Base-by-base conservation (phyloP, 2,329 filamentous ascomycete genomes). In the Arthroderma uncinatum region DNA sequence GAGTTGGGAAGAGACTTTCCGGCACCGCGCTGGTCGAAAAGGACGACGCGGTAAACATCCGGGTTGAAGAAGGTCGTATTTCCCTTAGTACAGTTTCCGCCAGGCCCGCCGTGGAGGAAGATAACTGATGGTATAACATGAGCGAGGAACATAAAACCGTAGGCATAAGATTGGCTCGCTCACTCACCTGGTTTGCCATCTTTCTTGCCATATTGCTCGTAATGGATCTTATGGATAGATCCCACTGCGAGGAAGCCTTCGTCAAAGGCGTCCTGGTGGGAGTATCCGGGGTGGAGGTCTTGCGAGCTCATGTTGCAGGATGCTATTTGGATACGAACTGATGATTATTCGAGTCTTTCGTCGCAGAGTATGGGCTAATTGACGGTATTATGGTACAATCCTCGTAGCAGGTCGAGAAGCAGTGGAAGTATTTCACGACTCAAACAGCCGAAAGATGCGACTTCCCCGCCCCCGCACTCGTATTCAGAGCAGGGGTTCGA, bases 11-110 rank as follows among this genome's bases (percentile, higher is more conserved):
- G 67, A 4, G 75, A 78, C 59, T 73, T 68, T 4, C 76, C 76
- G 14, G 67, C 69, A 5, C 76, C 75, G 14, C 76, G 71, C 61
- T 78, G 76, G 62, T 78, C 76, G 53, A 78, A 66, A 37, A 78
- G 71, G 25, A 78, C 65, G 14, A 74, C 71, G 10, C 74, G 71
- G 61, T 78, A 78, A 40, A 73, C 62, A 6, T 61, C 55, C 2
- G 75, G 75, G 59, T 76, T 64, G 65, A 78, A 78, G 64, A 72
- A 78, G 42, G 60, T 61, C 19, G 72, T 71, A 61, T 72, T 72
- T 36, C 52, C 52, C 47, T 69, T 66, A 10, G 69, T 66, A 34
- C 64, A 71, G 39, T 64, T 60, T 10, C 70, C 73, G 34, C 74
- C 73, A 2, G 74, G 74, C 1, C 74, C 74, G n/a, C 74, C 74